Evolutionary conservation across 805 yeast species (phyloP).

Genomic region (Scheffersomyces spartinae): DNA sequence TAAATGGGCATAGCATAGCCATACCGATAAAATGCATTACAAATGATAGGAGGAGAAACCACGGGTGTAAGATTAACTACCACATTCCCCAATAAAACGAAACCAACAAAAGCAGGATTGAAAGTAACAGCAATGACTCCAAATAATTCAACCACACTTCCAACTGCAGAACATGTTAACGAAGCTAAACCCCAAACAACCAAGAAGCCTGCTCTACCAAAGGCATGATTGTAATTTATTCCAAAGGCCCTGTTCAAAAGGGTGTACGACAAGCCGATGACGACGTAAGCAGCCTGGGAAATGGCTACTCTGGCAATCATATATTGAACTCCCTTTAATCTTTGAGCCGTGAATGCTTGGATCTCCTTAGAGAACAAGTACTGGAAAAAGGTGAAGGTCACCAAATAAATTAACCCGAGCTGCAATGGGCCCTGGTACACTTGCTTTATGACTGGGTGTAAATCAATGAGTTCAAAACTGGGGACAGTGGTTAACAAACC

Average conservation of each 20-base stretch:
- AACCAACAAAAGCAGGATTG: constrained; percentile 28
- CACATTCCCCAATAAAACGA: constrained; percentile 32
- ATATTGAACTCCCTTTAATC: constrained; percentile 16
- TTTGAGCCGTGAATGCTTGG: constrained; percentile 10
- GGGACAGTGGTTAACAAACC: constrained; percentile 14
- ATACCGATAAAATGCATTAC: constrained; percentile 14
- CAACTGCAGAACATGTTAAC: constrained; percentile 30
- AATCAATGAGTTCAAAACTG: constrained; percentile 11
- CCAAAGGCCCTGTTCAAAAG: constrained; percentile 30
- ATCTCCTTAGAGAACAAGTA: constrained; percentile 10
- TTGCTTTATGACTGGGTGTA: constrained; percentile 12
- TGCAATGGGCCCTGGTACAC: constrained; percentile 19
- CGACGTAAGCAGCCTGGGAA: constrained; percentile 19
- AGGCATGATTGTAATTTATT: constrained; percentile 24
- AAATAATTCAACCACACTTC: constrained; percentile 24
- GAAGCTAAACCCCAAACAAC: constrained; percentile 30
- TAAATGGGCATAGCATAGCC: constrained; percentile 15
- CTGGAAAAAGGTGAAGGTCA: constrained; percentile 13
- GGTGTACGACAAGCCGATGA: constrained; percentile 23
- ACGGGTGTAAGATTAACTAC: constrained; percentile 25
- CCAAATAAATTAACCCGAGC: constrained; percentile 13
- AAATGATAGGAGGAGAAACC: constrained; percentile 16
- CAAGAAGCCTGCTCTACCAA: constrained; percentile 28
- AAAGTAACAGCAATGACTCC: constrained; percentile 17
- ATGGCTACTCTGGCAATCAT: constrained; percentile 17